Evolutionary conservation across 345 rosid species (phyloP), one percentile per base, ranked within the genome.

Genomic region (Camelina hispida): DNA sequence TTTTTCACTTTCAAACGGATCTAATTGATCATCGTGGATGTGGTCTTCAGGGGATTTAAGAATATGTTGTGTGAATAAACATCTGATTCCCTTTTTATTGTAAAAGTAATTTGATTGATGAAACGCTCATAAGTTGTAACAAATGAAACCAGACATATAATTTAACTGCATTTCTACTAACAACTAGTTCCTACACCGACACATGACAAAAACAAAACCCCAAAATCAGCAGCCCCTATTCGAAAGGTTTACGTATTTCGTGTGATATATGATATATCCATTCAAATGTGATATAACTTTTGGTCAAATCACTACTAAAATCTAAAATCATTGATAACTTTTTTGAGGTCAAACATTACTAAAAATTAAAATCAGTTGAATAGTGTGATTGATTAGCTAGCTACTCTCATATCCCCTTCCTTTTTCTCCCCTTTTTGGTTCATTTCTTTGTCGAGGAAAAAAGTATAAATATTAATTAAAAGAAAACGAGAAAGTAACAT

Each of bases 321-420:
- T 56, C 17, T 22, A 56, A n/a, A 56, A 15, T 63, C 34, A 55
- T 76, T 76, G 79, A 44, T 63, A 70, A 25, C 80, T 54, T 77
- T 77, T 71, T 28, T 28, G 30, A 3, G 48, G 81, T 71, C 81
- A 71, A 71, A 71, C 35, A 12, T 48, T 65, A 50, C 66, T 50
- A 50, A 71, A 65, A 48, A 38, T n/a, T 37, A 64, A 25, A 63
- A 25, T 8, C 20, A 38, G 2, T n/a, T 43, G 17, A 66, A 58
- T 69, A 55, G 32, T 30, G 34, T 78, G 57, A 50, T 40, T 78
- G 68, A 71, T 18, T 63, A 37, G 35, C 52, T 30, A 32, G 30
- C 30, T 28, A 28, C 30, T 28, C 58, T 25, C 53, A 4, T 46
- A 40, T 16, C 23, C 28, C 37, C n/a, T 60, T 62, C 32, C 16